phyloP scores from a whole-genome alignment of 192 early-diverging fungal genomes.

The Backusella tuberculispora region DNA sequence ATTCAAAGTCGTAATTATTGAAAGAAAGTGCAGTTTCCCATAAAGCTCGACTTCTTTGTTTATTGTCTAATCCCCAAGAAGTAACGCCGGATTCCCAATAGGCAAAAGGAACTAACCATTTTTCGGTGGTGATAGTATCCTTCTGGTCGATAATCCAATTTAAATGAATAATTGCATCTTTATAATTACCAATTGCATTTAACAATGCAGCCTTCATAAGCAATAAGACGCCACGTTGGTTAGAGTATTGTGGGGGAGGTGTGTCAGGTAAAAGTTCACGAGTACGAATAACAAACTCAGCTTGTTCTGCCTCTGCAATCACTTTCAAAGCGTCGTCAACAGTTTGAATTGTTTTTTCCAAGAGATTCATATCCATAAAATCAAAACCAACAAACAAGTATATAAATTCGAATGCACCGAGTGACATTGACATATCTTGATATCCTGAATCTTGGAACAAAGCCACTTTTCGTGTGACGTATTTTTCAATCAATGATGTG shows the following conservation, averaged over 20 bases:
- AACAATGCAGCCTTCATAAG: conserved; percentile 54
- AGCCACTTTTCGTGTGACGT: conserved; percentile 48
- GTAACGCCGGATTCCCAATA: conserved; percentile 53
- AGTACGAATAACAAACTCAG: conserved; percentile 30
- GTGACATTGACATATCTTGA: conserved; percentile 48
- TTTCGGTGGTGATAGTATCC: conserved; percentile 42
- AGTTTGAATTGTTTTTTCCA: conserved; percentile 24
- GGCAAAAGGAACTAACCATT: conserved; percentile 56
- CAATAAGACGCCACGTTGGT: conserved; percentile 46
- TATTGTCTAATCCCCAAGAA: conserved; percentile 43
- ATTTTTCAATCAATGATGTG: conserved; percentile 50
- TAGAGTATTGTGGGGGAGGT: conserved; percentile 34
- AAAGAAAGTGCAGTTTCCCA: conserved; percentile 49
- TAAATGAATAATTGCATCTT: conserved; percentile 42
- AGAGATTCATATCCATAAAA: conserved; percentile 41
- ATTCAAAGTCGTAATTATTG: conserved; percentile 55
- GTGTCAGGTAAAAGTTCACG: conserved; percentile 30
- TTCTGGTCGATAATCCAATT: conserved; percentile 54
- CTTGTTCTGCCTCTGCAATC: conserved; percentile 34
- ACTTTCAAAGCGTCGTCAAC: conserved; percentile 38
- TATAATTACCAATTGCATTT: conserved; percentile 46
- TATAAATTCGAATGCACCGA: conserved; percentile 51
- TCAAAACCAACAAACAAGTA: conserved; percentile 50
- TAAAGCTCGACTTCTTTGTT: conserved; percentile 34
- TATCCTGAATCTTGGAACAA: conserved; percentile 47